A percentile compares a stretch with the other conserved stretches of the same genome.
Evolutionary conservation across 805 yeast genomes (phyloP).

Genomic region (Starmera dryadoides): DNA sequence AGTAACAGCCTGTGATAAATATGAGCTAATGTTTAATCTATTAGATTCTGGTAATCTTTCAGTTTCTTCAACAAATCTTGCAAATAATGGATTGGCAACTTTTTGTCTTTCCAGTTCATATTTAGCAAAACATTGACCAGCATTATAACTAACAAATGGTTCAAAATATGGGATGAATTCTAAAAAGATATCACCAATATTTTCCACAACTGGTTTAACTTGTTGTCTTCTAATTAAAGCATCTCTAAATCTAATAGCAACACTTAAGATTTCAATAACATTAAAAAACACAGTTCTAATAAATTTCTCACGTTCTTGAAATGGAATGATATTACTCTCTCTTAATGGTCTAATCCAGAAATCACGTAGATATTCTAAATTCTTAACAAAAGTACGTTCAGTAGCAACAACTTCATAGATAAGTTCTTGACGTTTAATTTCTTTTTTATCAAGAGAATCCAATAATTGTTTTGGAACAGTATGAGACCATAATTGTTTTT

Average conservation of each 20-base stretch:
- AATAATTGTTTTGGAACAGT: conserved; percentile 78
- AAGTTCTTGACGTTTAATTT: conserved; percentile 89
- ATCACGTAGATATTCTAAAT: conserved; percentile 86
- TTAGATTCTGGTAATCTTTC: conserved; percentile 80
- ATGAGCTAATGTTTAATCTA: conserved; percentile 87
- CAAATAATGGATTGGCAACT: conserved; percentile 81
- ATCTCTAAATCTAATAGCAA: conserved; percentile 81
- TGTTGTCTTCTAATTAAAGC: conserved; percentile 84
- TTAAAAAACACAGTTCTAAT: conserved; percentile 89
- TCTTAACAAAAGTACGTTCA: conserved; percentile 92
- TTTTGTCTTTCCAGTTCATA: conserved; percentile 93
- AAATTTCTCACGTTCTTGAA: conserved; percentile 82
- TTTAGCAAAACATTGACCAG: conserved; percentile 91
- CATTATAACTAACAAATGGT: conserved; percentile 89
- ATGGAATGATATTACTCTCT: conserved; percentile 82
- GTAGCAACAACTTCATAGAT: conserved; percentile 91
- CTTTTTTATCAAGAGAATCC: conserved; percentile 73
- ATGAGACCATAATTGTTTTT: conserved; percentile 87
- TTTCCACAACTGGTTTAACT: conserved; percentile 74
- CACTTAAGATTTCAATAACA: conserved; percentile 76
- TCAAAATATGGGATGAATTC: conserved; percentile 83
- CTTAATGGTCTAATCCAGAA: conserved; percentile 90
- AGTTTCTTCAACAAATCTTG: conserved; percentile 88
- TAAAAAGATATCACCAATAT: conserved; percentile 80
- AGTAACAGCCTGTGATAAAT: conserved; percentile 90